Evolutionary conservation across 768 basidiomycete genomes (phyloP).

Genomic region (Boletus rubescentipes): DNA sequence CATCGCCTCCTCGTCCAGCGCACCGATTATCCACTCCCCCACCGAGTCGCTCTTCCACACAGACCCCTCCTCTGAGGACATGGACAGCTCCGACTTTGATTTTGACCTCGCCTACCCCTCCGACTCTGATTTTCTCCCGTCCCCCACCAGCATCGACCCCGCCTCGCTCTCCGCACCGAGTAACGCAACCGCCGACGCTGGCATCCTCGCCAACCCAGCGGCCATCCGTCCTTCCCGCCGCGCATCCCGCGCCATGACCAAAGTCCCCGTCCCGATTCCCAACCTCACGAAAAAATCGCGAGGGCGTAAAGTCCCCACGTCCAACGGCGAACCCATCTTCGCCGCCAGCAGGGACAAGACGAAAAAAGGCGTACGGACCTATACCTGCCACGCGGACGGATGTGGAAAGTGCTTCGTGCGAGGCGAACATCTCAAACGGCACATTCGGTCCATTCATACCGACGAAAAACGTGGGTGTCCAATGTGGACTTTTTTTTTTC

Average conservation of each 20-base stretch:
- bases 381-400: constrained; percentile 64
- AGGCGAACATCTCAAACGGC: constrained; percentile 79
- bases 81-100: constrained; percentile 23
- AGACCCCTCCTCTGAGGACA: constrained; percentile 11
- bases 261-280: constrained; percentile 45
- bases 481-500: background rate
- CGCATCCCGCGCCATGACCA: constrained; percentile 22
- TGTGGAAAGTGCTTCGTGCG: constrained; percentile 81
- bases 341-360: constrained; percentile 32
- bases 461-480: constrained; percentile 74
- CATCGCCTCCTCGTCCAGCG: background rate
- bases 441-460: constrained; percentile 79
- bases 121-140: constrained; percentile 24
- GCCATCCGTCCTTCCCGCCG: constrained; percentile 22
- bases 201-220: background rate
- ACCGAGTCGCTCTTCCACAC: background rate
- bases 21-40: background rate
- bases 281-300: constrained; percentile 50
- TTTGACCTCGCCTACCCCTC: constrained; percentile 18
- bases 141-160: constrained; percentile 12
- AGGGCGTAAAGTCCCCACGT: constrained; percentile 49
- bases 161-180: background rate
- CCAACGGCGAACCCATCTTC: constrained; percentile 21
- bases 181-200: background rate
- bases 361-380: constrained; percentile 43